Evolutionary conservation across 1,284 basidiomycete species (phyloP), one percentile per base, ranked within the genome.

Genomic region (Porphyrellus sp.): DNA sequence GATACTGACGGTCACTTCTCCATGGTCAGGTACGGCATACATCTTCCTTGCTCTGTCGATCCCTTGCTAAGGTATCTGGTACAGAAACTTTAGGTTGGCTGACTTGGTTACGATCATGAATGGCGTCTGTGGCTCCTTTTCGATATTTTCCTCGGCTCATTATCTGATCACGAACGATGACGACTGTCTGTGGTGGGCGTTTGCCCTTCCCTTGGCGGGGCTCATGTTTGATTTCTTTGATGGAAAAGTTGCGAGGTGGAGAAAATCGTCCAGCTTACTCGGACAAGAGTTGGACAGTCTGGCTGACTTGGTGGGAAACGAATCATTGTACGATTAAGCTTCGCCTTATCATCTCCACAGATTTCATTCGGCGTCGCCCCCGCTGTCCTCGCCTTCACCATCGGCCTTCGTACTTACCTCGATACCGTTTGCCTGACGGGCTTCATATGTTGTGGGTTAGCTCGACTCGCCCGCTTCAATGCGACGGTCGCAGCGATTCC

Each of bases 71-170:
- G 21, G 52, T 35, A 37, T 47, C 57, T 51, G 42, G 30, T 60
- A 31, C 64, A 97, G 96, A 63, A 99, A 98, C 73, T 99, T 99
- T 70, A 93, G 95, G 53, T 83, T 99, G 31, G 96, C 96, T 62
- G 96, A 99, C 74, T 82, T 97, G 41, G 93, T 99, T 65, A 99
- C 96, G n/a, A 93, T 99, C 60, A 96, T 97, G 88, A 99, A 99
- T 69, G 97, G 97, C 37, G 91, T 99, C 70, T 99, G 97, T 73
- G 97, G 97, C 53, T 92, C 92, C 15, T 89, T 98, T 63, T 98
- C 95, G 37, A 80, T 99, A 59, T 96, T 96, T 70, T 94, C 90
- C 33, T 95, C 92, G 8, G 93, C 89, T 35, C 86, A 87, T 54
- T 96, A 96, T 73, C 79, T 96, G 58, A 65, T 91, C 49, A 89